Evolutionary conservation across 805 yeast genomes (phyloP), one percentile per base, ranked within the genome.

Genomic region (Kluyveromyces wickerhamii): DNA sequence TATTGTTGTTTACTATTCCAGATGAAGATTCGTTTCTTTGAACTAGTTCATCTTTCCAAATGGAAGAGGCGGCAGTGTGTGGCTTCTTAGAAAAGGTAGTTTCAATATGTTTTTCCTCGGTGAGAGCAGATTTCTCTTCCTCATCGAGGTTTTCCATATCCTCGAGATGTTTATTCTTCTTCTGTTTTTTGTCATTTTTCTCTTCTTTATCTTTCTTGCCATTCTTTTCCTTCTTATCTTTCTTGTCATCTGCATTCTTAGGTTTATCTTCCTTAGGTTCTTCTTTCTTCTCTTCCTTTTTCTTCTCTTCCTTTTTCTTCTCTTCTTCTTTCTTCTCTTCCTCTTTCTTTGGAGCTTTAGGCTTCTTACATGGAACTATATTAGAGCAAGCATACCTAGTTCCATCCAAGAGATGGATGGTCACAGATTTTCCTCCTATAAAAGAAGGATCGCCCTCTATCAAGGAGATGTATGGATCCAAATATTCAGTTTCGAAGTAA

Each of bases 401-500:
- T 49, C 67, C 54, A 49, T 74, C 66, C 30, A 69, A 69, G 53
- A 59, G 71, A 52, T 78, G 83, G 45, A 79, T 65, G 32, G 66
- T 69, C 35, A 77, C 57, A 2, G 84, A 67, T 39, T 60, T 65
- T 14, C 77, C 79, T 39, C 79, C 72, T 47, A 79, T 64, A 48
- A 67, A 73, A n/a, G 82, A 68, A 29, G 70, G 67, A 30, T 74
- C 66, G 31, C 59, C 54, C 23, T 71, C 70, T 47, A 76, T 67
- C 54, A 80, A 67, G 0, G 87, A 77, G 35, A 81, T 54, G 54
- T 69, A 80, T 5, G 78, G 79, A 49, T 81, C 88, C 39, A 66
- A 59, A 53, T 76, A 81, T 39, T 66, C 65, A 19, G 74, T 62
- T 55, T 77, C 79, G 54, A 72, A 77, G 52, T 85, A 78, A 9